These are phyloP conservation scores for Prunus kanzakura DNA, from an alignment of 306 rosid genomes.

Conservation along the genomic window DNA sequence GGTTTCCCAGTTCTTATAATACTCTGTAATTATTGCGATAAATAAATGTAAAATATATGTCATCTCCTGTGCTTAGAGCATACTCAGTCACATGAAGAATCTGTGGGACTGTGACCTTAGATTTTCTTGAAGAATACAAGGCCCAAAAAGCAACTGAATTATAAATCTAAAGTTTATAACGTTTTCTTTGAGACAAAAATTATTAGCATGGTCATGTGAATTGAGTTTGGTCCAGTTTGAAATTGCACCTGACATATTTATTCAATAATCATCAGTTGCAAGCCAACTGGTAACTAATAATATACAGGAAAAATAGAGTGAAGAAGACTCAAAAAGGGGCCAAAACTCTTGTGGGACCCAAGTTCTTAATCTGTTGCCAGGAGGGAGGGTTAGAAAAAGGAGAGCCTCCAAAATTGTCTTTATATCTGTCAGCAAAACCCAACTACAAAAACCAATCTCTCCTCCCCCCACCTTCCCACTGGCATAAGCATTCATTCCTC, in stretches of 20 bases:
- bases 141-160: conserved; percentile 6
- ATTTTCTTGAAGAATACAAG: conserved; percentile 26
- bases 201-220: conserved; percentile 44
- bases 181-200: conserved; percentile 5
- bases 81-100: conserved; percentile 60
- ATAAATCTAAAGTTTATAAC: not conserved
- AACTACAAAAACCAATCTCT: conserved; percentile 54
- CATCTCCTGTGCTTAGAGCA: conserved; percentile 26
- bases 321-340: conserved; percentile 11
- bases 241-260: conserved; percentile 20
- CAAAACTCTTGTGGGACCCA: conserved; percentile 48
- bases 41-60: not conserved
- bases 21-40: not conserved
- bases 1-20: not conserved
- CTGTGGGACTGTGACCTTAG: conserved; percentile 32
- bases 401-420: conserved; percentile 13
- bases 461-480: conserved; percentile 21
- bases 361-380: conserved; percentile 40
- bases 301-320: not conserved
- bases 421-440: conserved; percentile 25
- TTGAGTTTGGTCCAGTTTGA: conserved; percentile 41
- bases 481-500: not conserved
- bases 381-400: conserved; percentile 20
- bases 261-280: conserved; percentile 31
- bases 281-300: conserved; percentile 38